These are phyloP conservation scores for Saccharomyces uvarum DNA, from an alignment of 1,139 yeast genomes.

Conservation along the genomic window DNA sequence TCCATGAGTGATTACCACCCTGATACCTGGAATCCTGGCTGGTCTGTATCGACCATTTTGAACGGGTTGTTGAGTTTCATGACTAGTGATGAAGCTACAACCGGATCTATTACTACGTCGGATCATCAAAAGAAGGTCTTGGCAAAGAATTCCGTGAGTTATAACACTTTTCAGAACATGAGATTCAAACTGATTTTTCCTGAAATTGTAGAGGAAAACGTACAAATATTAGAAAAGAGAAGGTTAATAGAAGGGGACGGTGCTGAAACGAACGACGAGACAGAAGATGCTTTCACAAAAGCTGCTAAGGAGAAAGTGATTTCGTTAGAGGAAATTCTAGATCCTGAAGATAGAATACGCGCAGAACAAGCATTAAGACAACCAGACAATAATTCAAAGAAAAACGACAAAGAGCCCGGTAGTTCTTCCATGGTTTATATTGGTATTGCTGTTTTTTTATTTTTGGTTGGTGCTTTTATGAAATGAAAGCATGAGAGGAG, in stretches of 20 bases:
- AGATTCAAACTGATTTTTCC: constrained; percentile 61
- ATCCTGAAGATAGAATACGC: constrained; percentile 45
- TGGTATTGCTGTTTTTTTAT: constrained; percentile 30
- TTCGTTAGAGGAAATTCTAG: constrained; percentile 34
- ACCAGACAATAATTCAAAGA: constrained; percentile 7
- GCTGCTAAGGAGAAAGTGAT: constrained; percentile 31
- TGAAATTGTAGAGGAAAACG: constrained; percentile 50
- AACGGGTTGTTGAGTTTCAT: constrained; percentile 81
- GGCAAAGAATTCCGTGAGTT: constrained; percentile 51
- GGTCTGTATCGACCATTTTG: constrained; percentile 84
- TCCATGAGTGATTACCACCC: constrained; percentile 93
- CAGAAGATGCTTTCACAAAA: constrained; percentile 18
- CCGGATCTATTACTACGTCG: constrained; percentile 54
- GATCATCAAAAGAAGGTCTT: constrained; percentile 38
- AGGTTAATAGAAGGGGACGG: constrained; percentile 8
- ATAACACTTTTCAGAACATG: constrained; percentile 47
- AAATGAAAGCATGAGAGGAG: constrained; percentile 11
- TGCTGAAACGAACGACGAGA: constrained; percentile 4
- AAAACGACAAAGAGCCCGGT: constrained; percentile 8
- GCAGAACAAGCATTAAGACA: constrained; percentile 21
- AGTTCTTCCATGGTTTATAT: constrained; percentile 28
- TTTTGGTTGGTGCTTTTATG: constrained; percentile 28
- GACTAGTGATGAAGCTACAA: constrained; percentile 54
- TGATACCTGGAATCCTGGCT: constrained; percentile 89
- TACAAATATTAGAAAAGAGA: constrained; percentile 22